Conservation (phyloP, 2,329 filamentous ascomycete genomes). For the Didymellaceae sp. region DNA sequence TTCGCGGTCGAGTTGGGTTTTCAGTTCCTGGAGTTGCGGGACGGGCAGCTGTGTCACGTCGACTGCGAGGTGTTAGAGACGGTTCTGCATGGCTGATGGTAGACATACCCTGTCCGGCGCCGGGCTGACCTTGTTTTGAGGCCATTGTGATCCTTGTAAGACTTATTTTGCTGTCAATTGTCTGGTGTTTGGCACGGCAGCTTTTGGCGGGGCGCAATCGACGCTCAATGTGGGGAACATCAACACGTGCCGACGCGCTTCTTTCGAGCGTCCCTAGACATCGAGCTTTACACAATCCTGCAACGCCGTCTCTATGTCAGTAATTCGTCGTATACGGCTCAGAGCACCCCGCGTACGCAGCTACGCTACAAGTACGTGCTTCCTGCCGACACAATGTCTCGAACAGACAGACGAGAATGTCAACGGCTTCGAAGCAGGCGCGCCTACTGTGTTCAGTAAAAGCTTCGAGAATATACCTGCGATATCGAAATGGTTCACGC, state of each 20-base stretch:
- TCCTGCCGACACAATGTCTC: constrained; percentile 13
- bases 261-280: constrained; percentile 5
- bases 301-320: constrained; percentile 16
- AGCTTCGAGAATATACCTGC: constrained; percentile 35
- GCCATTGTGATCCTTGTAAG: constrained; percentile 25
- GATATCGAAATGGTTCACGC: constrained; percentile 41
- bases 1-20: constrained; percentile 95
- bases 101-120: constrained; percentile 39
- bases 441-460: constrained; percentile 33
- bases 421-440: constrained; percentile 23
- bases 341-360: constrained; percentile 7
- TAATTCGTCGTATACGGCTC: background rate
- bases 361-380: constrained; percentile 19
- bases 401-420: constrained; percentile 15
- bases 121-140: constrained; percentile 37
- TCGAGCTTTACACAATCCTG: constrained; percentile 7
- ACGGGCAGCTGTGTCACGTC: constrained; percentile 79
- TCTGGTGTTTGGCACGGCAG: constrained; percentile 22
- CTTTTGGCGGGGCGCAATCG: constrained; percentile 30
- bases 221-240: constrained; percentile 20
- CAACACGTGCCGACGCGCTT: constrained; percentile 31
- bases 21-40: constrained; percentile 87
- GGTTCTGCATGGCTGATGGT: background rate
- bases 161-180: constrained; percentile 10
- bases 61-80: constrained; percentile 47